Conservation (phyloP, 108 stramenopile genomes). For the Fistulifera pelliculosa region DNA sequence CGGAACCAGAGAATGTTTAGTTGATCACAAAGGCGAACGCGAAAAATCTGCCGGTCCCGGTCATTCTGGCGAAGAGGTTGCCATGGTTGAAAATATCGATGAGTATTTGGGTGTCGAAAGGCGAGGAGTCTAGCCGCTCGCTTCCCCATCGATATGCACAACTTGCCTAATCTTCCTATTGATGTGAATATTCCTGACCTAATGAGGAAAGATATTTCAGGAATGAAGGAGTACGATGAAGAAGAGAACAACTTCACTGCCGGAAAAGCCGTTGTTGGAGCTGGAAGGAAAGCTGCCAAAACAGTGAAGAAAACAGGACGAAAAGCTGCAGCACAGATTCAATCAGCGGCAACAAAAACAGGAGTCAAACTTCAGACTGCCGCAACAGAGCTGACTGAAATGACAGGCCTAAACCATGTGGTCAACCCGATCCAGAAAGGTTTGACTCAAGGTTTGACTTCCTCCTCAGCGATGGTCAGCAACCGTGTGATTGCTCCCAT, state of each 20-base stretch:
- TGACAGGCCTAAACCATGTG: conserved; percentile 8
- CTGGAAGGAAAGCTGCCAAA: neutral
- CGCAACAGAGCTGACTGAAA: conserved; percentile 4
- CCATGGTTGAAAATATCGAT: neutral
- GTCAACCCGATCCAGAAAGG: conserved; percentile 6
- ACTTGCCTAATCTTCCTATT: neutral
- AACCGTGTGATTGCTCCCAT: neutral
- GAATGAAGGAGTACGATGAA: conserved; percentile 11
- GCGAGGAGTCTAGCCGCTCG: conserved; percentile 3
- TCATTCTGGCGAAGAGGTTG: neutral
- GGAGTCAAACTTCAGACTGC: neutral
- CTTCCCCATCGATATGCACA: too few species aligned
- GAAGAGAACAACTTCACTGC: conserved; percentile 7
- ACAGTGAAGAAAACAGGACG: neutral
- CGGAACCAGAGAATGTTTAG: conserved; percentile 32
- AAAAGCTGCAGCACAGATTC: neutral
- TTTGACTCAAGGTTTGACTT: neutral
- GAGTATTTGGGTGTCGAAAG: neutral
- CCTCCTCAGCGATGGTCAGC: neutral
- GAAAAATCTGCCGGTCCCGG: neutral
- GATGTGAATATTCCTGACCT: conserved; percentile 1
- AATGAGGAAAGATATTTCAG: conserved; percentile 13
- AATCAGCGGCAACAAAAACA: neutral
- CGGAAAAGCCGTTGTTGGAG: neutral
- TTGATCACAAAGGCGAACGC: neutral